phyloP scores from a whole-genome alignment of 176 grass and related monocot genomes.

The Triticum aestivum region DNA sequence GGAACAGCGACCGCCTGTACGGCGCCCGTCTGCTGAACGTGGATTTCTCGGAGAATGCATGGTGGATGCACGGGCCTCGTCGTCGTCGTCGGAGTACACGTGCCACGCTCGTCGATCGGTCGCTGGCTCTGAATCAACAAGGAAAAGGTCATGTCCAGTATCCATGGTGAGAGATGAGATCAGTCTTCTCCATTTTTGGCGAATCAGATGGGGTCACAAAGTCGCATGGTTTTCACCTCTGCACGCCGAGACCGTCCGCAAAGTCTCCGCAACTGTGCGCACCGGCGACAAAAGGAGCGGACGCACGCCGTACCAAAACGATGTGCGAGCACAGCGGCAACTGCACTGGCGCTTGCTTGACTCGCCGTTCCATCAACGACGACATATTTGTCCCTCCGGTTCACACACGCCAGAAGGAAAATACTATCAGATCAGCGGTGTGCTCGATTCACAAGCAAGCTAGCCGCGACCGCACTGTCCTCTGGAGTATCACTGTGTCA shows the following conservation, averaged over 20 bases:
- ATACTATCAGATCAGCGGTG: too few relatives aligned
- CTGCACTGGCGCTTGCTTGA: not conserved
- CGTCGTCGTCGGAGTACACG: not conserved
- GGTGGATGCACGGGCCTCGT: not conserved
- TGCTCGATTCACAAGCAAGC: not conserved
- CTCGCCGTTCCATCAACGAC: not conserved
- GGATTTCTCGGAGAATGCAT: slow-evolving; percentile 2
- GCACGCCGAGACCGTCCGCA: not conserved
- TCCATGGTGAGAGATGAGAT: too few relatives aligned
- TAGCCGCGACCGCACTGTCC: not conserved
- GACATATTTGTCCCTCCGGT: not conserved
- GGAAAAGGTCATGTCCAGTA: not conserved
- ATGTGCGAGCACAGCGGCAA: too few relatives aligned
- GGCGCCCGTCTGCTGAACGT: not conserved
- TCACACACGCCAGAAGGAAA: not conserved
- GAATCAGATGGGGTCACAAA: too few relatives aligned
- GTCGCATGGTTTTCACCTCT: not conserved
- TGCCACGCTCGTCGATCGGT: not conserved
- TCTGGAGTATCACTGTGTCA: not conserved
- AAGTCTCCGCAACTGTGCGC: not conserved
- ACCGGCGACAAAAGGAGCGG: not conserved
- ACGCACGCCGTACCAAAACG: not conserved
- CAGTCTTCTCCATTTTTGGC: too few relatives aligned
- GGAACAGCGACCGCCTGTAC: not conserved
- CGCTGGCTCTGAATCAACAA: not conserved